phyloP scores from a whole-genome alignment of 176 grass and related monocot species.

The Dendrocalamus sinicus region DNA sequence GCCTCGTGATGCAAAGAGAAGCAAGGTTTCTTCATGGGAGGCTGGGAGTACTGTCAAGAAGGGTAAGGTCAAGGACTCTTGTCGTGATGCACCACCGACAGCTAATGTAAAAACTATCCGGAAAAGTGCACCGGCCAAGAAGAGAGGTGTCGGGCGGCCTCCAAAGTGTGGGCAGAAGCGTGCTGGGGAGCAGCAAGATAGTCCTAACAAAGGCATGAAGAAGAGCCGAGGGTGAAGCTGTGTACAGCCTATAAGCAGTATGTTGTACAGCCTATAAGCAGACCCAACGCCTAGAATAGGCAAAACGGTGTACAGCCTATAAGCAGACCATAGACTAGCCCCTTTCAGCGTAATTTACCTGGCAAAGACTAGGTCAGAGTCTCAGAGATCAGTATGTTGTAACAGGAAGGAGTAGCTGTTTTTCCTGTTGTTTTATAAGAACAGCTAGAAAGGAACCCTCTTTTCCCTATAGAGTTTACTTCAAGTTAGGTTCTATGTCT shows the following conservation, averaged over 20 bases:
- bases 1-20: conserved; percentile 47
- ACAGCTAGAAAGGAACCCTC: conserved; percentile 28
- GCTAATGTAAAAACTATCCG: background rate
- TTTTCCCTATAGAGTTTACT: conserved; percentile 38
- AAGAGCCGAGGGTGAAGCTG: conserved; percentile 46
- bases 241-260: conserved; percentile 53
- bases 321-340: conserved; percentile 29
- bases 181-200: conserved; percentile 40
- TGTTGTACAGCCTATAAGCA: conserved; percentile 48
- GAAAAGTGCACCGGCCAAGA: conserved; percentile 42
- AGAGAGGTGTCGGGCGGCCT: conserved; percentile 56
- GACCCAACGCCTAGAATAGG: background rate
- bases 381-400: conserved; percentile 46
- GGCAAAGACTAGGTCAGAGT: conserved; percentile 34
- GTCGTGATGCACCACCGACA: background rate
- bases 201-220: conserved; percentile 47
- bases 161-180: conserved; percentile 55
- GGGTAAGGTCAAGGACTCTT: conserved; percentile 35
- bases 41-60: conserved; percentile 20
- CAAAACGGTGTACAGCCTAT: conserved; percentile 50
- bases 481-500: conserved; percentile 12
- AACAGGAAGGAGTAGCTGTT: conserved; percentile 33
- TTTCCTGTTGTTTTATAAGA: conserved; percentile 34
- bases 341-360: conserved; percentile 36
- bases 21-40: conserved; percentile 38